Conservation (phyloP, 345 rosid species). For the Citrus cavaleriei region DNA sequence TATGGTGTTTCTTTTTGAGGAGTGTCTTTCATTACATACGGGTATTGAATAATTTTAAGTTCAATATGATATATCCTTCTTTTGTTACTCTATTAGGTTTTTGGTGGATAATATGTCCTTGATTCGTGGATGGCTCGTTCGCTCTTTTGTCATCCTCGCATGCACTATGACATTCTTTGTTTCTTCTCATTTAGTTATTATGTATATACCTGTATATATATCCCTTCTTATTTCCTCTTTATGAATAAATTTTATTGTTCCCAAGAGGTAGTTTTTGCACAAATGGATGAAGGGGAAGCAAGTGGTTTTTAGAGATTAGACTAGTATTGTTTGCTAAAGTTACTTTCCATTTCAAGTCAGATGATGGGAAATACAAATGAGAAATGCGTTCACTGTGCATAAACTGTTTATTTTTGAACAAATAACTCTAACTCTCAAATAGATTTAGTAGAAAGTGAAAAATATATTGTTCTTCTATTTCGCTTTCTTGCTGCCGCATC, state of each 20-base stretch:
- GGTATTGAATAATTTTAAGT: background rate
- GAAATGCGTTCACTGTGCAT: background rate
- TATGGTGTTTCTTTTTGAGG: background rate
- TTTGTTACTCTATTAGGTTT: background rate
- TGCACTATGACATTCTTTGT: background rate
- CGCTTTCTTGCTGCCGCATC: background rate
- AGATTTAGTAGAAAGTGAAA: background rate
- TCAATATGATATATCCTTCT: background rate
- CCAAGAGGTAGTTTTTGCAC: background rate
- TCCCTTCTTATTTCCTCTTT: background rate
- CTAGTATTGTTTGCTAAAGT: background rate
- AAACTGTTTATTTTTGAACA: background rate
- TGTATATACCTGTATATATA: no score
- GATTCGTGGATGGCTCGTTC: background rate
- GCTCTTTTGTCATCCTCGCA: background rate
- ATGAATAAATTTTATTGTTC: background rate
- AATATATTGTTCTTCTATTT: background rate
- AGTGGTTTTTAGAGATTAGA: background rate
- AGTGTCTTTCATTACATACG: background rate
- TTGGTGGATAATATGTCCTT: background rate
- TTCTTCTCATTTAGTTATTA: background rate
- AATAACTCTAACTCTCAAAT: background rate
- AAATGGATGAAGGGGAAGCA: background rate
- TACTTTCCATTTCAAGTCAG: background rate
- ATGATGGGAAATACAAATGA: background rate